Evolutionary conservation across 2,329 filamentous ascomycete genomes (phyloP).

Genomic region (Ophiostoma fasciatum): DNA sequence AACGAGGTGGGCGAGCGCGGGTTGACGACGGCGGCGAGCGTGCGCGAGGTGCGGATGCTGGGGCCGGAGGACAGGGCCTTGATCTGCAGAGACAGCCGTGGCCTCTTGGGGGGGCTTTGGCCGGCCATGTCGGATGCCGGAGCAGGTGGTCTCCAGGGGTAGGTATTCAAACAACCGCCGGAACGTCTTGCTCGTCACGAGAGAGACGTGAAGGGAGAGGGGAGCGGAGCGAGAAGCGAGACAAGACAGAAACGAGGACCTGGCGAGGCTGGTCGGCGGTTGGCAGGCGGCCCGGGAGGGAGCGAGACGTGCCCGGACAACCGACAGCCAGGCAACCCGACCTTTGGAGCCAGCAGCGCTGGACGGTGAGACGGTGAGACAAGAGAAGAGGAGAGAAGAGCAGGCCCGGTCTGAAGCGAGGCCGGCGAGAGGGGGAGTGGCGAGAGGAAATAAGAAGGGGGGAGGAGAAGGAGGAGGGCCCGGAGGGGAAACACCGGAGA

Average conservation of each 20-base stretch:
- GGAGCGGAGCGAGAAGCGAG: not conserved
- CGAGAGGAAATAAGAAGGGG: constrained; percentile 5
- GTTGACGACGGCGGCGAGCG: constrained; percentile 32
- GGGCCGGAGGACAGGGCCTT: constrained; percentile 23
- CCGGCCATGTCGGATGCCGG: too few relatives aligned
- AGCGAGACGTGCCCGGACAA: not conserved
- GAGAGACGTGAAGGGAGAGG: constrained; percentile 30
- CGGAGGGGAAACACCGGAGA: too few relatives aligned
- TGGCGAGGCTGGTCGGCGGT: too few relatives aligned
- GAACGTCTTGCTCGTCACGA: too few relatives aligned
- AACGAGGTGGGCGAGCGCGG: constrained; percentile 47
- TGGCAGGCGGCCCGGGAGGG: not conserved
- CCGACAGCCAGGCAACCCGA: too few relatives aligned
- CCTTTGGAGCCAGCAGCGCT: too few relatives aligned
- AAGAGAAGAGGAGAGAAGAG: constrained; percentile 2
- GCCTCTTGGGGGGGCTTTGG: constrained; percentile 29
- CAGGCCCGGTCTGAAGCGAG: not conserved
- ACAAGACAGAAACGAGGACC: not conserved
- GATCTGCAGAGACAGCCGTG: constrained; percentile 37
- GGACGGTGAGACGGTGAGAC: not conserved
- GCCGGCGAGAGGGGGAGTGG: not conserved
- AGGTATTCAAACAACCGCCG: too few relatives aligned
- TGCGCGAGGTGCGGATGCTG: constrained; percentile 25
- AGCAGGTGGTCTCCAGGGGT: too few relatives aligned
- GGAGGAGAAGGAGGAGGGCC: constrained; percentile 3